phyloP scores from a whole-genome alignment of 345 rosid genomes.

The Eucalyptus caleyi region DNA sequence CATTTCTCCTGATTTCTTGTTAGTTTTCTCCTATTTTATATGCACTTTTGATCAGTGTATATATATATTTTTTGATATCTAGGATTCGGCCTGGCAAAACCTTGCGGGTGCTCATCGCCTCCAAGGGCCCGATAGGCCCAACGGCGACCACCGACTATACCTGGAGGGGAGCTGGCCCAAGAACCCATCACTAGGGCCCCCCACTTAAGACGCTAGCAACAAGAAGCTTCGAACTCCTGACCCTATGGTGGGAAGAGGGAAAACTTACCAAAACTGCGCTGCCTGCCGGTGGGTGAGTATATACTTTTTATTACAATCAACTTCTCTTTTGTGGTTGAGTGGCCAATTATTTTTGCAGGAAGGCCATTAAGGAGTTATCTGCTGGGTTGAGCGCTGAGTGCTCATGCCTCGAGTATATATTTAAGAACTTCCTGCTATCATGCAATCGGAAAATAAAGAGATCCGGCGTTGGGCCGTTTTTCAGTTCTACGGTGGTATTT shows the following conservation, averaged over 20 bases:
- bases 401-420: conserved; percentile 67
- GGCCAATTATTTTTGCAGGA: conserved; percentile 26
- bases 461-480: conserved; percentile 28
- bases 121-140: no score
- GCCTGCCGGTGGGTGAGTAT: not conserved
- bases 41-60: not conserved
- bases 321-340: not conserved
- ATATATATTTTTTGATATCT: no score
- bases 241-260: no score
- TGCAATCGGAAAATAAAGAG: conserved; percentile 73
- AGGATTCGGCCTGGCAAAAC: no score
- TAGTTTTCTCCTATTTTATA: not conserved
- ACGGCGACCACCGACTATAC: no score
- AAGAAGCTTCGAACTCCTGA: no score
- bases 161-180: no score
- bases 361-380: conserved; percentile 76
- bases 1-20: not conserved
- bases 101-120: no score
- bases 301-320: not conserved
- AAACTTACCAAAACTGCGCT: no score
- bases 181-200: no score
- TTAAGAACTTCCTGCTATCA: conserved; percentile 84
- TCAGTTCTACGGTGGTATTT: not conserved
- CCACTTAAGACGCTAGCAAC: no score
- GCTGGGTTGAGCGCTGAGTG: conserved; percentile 58